phyloP scores from a whole-genome alignment of 805 yeast species.

The Wickerhamomyces sydowiorum region DNA sequence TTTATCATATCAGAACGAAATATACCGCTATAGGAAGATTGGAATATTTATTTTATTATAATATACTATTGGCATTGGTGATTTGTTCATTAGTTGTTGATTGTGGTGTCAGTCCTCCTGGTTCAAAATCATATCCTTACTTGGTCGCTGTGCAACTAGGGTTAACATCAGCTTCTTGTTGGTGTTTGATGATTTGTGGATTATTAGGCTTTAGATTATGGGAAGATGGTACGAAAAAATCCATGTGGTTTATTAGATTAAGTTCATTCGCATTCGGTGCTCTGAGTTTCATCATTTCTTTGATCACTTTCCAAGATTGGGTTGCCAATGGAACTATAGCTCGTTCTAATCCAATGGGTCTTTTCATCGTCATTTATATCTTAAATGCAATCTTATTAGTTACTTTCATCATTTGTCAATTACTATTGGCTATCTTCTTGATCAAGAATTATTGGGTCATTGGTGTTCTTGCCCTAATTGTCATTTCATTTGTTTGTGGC shows the following conservation, averaged over 20 bases:
- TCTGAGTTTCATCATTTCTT: slow-evolving; percentile 58
- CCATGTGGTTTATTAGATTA: slow-evolving; percentile 52
- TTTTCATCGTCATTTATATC: slow-evolving; percentile 67
- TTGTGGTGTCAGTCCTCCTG: slow-evolving; percentile 90
- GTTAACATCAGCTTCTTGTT: slow-evolving; percentile 63
- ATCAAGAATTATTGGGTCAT: slow-evolving; percentile 82
- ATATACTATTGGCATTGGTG: slow-evolving; percentile 49
- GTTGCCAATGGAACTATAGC: slow-evolving; percentile 38
- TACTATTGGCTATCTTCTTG: slow-evolving; percentile 59
- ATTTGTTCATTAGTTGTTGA: slow-evolving; percentile 74
- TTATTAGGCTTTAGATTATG: slow-evolving; percentile 81
- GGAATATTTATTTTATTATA: slow-evolving; percentile 75
- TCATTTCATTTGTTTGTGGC: slow-evolving; percentile 73
- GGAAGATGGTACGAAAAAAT: slow-evolving; percentile 83
- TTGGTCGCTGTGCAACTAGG: slow-evolving; percentile 83
- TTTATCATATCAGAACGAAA: slow-evolving; percentile 73
- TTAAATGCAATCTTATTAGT: slow-evolving; percentile 63
- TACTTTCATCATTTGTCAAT: slow-evolving; percentile 60
- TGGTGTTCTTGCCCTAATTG: slow-evolving; percentile 72
- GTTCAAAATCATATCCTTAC: slow-evolving; percentile 67
- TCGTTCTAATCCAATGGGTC: slow-evolving; percentile 49
- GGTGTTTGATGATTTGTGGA: slow-evolving; percentile 67
- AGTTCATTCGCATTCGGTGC: slow-evolving; percentile 53
- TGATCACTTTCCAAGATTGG: slow-evolving; percentile 72
- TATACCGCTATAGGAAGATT: slow-evolving; percentile 93